phyloP scores from a whole-genome alignment of 2,329 filamentous ascomycete species.

The Ophiocordyceps sinensis region DNA sequence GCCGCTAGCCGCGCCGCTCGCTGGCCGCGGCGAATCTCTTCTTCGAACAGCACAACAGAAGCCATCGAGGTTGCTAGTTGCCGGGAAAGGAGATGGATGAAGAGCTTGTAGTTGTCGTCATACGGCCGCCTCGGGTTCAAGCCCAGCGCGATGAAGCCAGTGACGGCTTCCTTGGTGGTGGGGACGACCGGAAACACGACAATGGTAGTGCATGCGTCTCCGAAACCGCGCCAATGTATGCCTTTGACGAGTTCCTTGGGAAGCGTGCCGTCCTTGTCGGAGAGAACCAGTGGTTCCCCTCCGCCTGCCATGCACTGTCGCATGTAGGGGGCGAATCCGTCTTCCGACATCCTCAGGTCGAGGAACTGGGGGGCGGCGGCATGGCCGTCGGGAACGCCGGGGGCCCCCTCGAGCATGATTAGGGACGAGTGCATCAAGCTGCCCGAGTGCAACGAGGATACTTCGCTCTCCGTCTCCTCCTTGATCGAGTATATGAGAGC shows the following conservation, averaged over 20 bases:
- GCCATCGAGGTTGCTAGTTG: conserved; percentile 70
- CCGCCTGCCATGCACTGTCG: conserved; percentile 56
- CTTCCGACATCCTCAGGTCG: conserved; percentile 54
- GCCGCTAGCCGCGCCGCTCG: conserved; percentile 60
- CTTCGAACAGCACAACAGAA: conserved; percentile 69
- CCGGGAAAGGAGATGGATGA: conserved; percentile 58
- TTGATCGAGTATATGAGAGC: conserved; percentile 62
- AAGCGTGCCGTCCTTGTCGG: conserved; percentile 50
- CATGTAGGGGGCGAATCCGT: conserved; percentile 65
- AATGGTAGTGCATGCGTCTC: conserved; percentile 53
- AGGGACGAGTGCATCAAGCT: conserved; percentile 46
- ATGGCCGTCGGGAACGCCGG: conserved; percentile 55
- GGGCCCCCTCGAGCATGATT: conserved; percentile 54
- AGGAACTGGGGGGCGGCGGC: conserved; percentile 42
- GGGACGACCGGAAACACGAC: conserved; percentile 70
- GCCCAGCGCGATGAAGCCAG: conserved; percentile 68
- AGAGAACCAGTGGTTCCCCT: conserved; percentile 51
- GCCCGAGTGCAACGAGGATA: conserved; percentile 56
- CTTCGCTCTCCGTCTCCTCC: conserved; percentile 58
- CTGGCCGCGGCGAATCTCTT: conserved; percentile 64
- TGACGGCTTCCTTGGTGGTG: conserved; percentile 54
- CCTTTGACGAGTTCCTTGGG: conserved; percentile 50
- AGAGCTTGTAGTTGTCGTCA: conserved; percentile 67
- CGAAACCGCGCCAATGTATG: conserved; percentile 56
- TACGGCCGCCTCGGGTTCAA: conserved; percentile 67